Evolutionary conservation across 2,329 filamentous ascomycete genomes (phyloP).

Genomic region (Biscogniauxia mediterranea): DNA sequence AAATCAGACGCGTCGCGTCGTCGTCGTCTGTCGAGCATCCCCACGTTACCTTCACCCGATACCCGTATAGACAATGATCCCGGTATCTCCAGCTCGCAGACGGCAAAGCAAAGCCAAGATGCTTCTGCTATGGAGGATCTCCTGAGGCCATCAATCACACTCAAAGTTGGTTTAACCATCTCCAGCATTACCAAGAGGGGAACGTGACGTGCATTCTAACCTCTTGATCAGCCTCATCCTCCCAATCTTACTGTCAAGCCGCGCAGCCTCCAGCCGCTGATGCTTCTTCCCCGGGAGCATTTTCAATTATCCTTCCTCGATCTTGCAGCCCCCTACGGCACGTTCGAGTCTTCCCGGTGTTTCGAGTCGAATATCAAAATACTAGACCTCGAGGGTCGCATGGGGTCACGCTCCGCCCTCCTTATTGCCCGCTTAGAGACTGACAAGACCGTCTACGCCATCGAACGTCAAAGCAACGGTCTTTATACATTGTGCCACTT

Average conservation of each 20-base stretch:
- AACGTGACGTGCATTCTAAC: background rate
- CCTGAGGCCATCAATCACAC: conserved; percentile 49
- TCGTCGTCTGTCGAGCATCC: conserved; percentile 41
- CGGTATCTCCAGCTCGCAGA: conserved; percentile 23
- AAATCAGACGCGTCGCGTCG: conserved; percentile 51
- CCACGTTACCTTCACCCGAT: conserved; percentile 29
- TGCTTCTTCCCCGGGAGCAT: conserved; percentile 60
- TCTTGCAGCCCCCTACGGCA: conserved; percentile 47
- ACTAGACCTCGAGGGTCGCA: conserved; percentile 61
- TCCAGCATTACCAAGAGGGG: background rate
- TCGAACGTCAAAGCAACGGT: conserved; percentile 62
- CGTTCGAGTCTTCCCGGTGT: conserved; percentile 51
- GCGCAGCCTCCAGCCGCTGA: conserved; percentile 56
- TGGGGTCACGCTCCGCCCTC: conserved; percentile 52
- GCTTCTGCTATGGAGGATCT: conserved; percentile 49
- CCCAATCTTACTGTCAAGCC: conserved; percentile 52
- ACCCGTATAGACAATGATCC: conserved; percentile 36
- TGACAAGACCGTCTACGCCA: conserved; percentile 53
- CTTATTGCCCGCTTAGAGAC: conserved; percentile 61
- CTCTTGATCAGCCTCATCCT: conserved; percentile 50
- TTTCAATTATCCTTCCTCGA: conserved; percentile 63
- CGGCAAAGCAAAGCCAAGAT: conserved; percentile 37
- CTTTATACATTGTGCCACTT: conserved; percentile 69
- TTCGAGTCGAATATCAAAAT: conserved; percentile 63
- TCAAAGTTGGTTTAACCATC: conserved; percentile 44